phyloP scores from a whole-genome alignment of 768 basidiomycete species.

The Auricularia sp. region DNA sequence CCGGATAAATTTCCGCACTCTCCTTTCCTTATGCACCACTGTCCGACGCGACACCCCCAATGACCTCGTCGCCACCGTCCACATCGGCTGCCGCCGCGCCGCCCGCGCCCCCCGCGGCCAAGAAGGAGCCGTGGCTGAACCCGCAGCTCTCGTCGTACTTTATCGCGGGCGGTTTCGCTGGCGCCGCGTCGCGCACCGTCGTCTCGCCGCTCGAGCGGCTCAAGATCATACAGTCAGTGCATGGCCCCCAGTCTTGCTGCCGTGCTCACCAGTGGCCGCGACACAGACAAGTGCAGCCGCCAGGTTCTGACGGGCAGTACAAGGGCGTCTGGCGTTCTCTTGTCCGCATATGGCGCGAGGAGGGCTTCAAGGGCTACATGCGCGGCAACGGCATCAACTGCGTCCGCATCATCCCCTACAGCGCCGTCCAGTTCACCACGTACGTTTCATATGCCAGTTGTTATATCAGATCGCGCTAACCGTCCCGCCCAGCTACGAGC shows the following conservation, averaged over 20 bases:
- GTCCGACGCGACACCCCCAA: no score
- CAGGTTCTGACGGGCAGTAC: conserved; percentile 53
- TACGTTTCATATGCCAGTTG: conserved; percentile 6
- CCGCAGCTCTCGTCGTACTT: conserved; percentile 39
- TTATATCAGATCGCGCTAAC: no score
- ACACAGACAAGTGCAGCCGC: conserved; percentile 81
- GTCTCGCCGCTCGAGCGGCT: conserved; percentile 87
- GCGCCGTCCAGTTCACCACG: conserved; percentile 32
- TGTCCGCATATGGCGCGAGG: conserved; percentile 85
- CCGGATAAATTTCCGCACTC: no score
- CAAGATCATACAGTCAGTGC: conserved; percentile 88
- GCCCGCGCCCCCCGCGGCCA: not conserved
- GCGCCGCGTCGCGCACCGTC: conserved; percentile 75
- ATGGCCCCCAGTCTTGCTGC: conserved; percentile 5
- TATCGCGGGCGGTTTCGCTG: conserved; percentile 45
- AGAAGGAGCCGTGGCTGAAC: conserved; percentile 13
- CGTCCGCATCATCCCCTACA: conserved; percentile 85
- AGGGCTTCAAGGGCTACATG: conserved; percentile 90
- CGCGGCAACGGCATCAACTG: conserved; percentile 89
- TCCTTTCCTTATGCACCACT: no score
- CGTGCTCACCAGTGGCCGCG: not conserved
- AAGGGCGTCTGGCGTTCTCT: conserved; percentile 78
- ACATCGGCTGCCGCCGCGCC: no score
- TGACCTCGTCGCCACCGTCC: no score
- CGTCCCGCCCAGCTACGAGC: conserved; percentile 63